Base-by-base conservation (phyloP, 2,329 filamentous ascomycete genomes). In the Ophiocordyceps polyrhachis-furcata region DNA sequence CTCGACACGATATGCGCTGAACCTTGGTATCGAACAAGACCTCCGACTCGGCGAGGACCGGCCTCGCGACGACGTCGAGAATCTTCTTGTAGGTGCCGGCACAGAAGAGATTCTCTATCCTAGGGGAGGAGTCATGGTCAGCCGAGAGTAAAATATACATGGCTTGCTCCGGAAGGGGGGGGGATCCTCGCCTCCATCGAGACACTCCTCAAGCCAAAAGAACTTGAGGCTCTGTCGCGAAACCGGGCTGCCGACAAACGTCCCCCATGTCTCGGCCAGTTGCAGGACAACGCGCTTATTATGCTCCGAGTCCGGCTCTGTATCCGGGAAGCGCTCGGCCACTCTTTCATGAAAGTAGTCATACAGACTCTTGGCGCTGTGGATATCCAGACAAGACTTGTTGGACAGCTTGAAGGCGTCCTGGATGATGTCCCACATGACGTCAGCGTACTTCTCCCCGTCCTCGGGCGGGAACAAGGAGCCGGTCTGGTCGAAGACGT, bases 151-250 rank as follows among this genome's bases (percentile, higher is more conserved):
- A 14, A 1, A n/a, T 23, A 23, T 23, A n/a, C n/a, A n/a, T n/a
- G n/a, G 21, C 6, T 6, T 23, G 21, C 21, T 23, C 21, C 21
- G 4, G 21, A 23, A 6, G 21, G 21, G 15, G 32, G 32, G 25
- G 32, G 9, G 11, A n/a, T 20, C 19, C 65, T 52, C 55, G 74
- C 74, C 73, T 41, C 81, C 81, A 55, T 85, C 81, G 44, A 86
- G 78, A 50, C 79, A 83, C 58, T 86, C 80, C 55, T 87, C 82
- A 5, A 87, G 57, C 79, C 81, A 85, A 56, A 85, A 83, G 62
- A 76, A 86, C 62, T 79, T 83, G 29, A 86, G 63, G 52, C 79
- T 84, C 56, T 87, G 82, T 23, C 56, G 70, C 44, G 67, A 62
- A 9, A 83, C 65, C 0, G 75, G 70, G 47, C 71, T 79, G 14